Evolutionary conservation across 768 basidiomycete species (phyloP), one percentile per base, ranked within the genome.

Genomic region (Leccinum sublutescens): DNA sequence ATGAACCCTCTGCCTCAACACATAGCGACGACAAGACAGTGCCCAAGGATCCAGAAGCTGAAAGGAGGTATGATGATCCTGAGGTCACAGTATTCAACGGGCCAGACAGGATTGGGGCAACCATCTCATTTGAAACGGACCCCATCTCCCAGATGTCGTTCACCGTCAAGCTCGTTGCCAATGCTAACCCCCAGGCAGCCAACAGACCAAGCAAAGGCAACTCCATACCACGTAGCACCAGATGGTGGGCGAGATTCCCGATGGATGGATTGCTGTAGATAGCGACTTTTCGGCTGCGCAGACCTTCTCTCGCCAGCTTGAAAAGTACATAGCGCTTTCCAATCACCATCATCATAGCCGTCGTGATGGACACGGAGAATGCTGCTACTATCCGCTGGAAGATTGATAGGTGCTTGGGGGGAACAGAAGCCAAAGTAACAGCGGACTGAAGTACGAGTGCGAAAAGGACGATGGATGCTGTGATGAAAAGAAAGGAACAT

Each of bases 311-410:
- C 4, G 51, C 25, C 36, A 66, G 52, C 23, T 59, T 62, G 59
- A 56, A 56, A 34, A 66, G 56, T 9, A 64, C 59, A 29, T 64
- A 66, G 27, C 64, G 58, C n/a, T 59, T 64, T 23, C 67, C 62
- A 0, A 50, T 52, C 3, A 68, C 52, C 54, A 66, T 52, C 15
- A 62, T 50, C 50, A 66, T n/a, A 3, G 59, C 64, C 2, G 60
- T 68, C 7, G 60, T 60, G 49, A 68, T 31, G 10, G 58, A 27
- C 2, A 54, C 17, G 2, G 64, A 59, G 8, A 68, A 59, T 5
- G 67, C 21, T 11, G 64, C 57, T 36, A 62, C 47, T 11, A 12
- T 19, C 31, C 59, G 52, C 12, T 64, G 66, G 4, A 64, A 52
- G 50, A 50, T 48, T 5, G 58, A 60, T 19, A 60, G 9, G 25